Conservation (phyloP, 306 rosid genomes). For the Medicago ruthenica region DNA sequence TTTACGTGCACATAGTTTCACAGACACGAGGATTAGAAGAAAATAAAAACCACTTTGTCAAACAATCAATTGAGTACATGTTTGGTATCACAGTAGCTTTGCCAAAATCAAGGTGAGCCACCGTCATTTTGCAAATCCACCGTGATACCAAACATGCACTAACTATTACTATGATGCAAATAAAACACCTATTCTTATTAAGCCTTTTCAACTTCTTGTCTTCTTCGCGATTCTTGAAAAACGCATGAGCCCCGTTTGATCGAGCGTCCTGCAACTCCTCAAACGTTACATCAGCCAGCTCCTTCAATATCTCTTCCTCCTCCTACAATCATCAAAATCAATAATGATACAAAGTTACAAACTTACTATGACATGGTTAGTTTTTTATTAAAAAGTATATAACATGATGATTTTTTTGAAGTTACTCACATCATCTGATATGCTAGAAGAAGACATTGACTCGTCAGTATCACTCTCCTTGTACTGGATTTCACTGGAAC, state of each 20-base stretch:
- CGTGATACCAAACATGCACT: neutral
- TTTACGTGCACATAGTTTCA: constrained; percentile 6
- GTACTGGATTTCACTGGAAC: constrained; percentile 37
- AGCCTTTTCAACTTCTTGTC: constrained; percentile 64
- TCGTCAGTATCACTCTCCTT: constrained; percentile 43
- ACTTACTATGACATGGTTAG: too few species aligned
- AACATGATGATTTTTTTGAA: neutral
- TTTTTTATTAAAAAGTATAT: neutral
- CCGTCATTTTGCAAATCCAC: too few species aligned
- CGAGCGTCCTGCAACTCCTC: constrained; percentile 87
- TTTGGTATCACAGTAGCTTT: too few species aligned
- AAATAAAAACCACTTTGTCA: neutral
- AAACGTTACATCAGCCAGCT: constrained; percentile 80
- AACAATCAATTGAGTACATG: too few species aligned
- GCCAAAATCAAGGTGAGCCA: too few species aligned
- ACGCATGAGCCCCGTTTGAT: constrained; percentile 64
- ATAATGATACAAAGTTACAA: neutral
- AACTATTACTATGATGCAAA: neutral
- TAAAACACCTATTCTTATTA: constrained; percentile 78
- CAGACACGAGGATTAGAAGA: neutral
- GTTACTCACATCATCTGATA: constrained; percentile 54
- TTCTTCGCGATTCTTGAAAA: constrained; percentile 49
- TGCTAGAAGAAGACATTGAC: constrained; percentile 43
- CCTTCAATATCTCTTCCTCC: constrained; percentile 75
- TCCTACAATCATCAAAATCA: constrained; percentile 46